Evolutionary conservation across 2,329 filamentous ascomycete genomes (phyloP).

Genomic region (Shiraia bambusicola): DNA sequence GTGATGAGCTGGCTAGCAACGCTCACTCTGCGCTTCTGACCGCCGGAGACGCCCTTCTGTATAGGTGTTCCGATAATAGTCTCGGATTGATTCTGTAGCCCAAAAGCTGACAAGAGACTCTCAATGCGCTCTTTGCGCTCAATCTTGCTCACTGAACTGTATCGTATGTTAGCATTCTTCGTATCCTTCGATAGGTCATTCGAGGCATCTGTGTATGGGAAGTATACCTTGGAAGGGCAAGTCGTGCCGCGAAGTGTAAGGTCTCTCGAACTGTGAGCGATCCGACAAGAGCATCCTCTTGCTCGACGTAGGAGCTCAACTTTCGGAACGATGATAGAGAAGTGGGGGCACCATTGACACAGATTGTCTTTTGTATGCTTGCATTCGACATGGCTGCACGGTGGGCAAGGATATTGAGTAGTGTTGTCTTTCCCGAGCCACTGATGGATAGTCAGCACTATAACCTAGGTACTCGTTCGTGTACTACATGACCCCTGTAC

Average conservation of each 20-base stretch:
- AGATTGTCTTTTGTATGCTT: slow-evolving; percentile 55
- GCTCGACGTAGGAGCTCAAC: slow-evolving; percentile 78
- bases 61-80: slow-evolving; percentile 80
- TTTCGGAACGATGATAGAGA: slow-evolving; percentile 60
- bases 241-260: slow-evolving; percentile 71
- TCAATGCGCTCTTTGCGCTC: slow-evolving; percentile 66
- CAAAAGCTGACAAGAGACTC: slow-evolving; percentile 69
- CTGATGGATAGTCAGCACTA: slow-evolving; percentile 23
- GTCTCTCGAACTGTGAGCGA: slow-evolving; percentile 80
- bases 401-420: slow-evolving; percentile 76
- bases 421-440: slow-evolving; percentile 75
- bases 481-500: not conserved
- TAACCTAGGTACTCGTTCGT: too few species aligned
- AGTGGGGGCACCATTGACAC: slow-evolving; percentile 63
- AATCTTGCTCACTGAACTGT: slow-evolving; percentile 53
- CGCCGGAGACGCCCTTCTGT: slow-evolving; percentile 79
- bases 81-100: slow-evolving; percentile 67
- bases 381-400: slow-evolving; percentile 57
- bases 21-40: slow-evolving; percentile 78
- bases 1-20: slow-evolving; percentile 82
- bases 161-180: slow-evolving; percentile 8
- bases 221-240: slow-evolving; percentile 55
- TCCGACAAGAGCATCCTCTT: slow-evolving; percentile 82
- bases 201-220: not conserved
- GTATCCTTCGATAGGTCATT: not conserved